phyloP scores from a whole-genome alignment of 257 asterid genomes.

The Primulina eburnea region DNA sequence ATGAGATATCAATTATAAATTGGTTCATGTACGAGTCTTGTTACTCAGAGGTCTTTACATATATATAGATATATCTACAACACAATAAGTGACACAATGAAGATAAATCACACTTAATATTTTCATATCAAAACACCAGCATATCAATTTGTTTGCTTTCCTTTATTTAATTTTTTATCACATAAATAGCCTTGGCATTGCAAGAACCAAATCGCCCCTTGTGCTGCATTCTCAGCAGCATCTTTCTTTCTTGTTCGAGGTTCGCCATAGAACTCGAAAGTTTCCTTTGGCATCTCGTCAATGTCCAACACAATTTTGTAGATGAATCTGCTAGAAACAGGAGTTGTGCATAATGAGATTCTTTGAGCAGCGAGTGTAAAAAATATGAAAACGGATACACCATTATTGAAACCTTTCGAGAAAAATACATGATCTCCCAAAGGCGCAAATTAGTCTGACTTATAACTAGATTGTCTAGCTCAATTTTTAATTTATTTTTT shows the following conservation, averaged over 20 bases:
- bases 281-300: constrained; percentile 38
- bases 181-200: constrained; percentile 48
- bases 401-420: neutral
- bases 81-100: neutral
- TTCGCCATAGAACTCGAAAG: constrained; percentile 62
- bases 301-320: constrained; percentile 57
- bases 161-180: constrained; percentile 22
- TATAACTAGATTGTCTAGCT: neutral
- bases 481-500: no score
- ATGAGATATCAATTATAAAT: no score
- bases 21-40: no score
- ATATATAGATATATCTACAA: no score
- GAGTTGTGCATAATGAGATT: constrained; percentile 9
- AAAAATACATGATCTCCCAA: neutral
- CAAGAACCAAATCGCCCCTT: constrained; percentile 75
- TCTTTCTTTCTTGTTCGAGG: constrained; percentile 61
- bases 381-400: neutral
- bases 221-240: constrained; percentile 80
- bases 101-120: no score
- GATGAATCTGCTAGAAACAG: constrained; percentile 46
- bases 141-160: neutral
- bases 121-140: neutral
- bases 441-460: neutral
- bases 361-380: neutral
- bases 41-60: no score